Evolutionary conservation across 257 asterid genomes (phyloP).

Genomic region (Rubia yunnanensis): DNA sequence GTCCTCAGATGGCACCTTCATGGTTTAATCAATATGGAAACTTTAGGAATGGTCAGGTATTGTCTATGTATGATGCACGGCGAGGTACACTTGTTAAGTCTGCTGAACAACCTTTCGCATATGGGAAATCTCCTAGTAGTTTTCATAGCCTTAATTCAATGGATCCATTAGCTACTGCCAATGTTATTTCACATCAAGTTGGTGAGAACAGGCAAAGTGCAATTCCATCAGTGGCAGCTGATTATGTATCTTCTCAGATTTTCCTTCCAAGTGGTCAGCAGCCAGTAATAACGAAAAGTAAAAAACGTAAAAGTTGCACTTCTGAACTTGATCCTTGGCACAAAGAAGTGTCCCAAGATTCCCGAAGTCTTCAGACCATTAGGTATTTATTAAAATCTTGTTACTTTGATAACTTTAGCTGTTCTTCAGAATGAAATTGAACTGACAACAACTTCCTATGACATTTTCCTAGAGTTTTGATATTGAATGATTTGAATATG

Average conservation of each 20-base stretch:
- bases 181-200: slow-evolving; percentile 28
- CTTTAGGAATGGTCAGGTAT: slow-evolving; percentile 46
- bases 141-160: slow-evolving; percentile 30
- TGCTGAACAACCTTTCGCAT: slow-evolving; percentile 30
- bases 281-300: slow-evolving; percentile 29
- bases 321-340: slow-evolving; percentile 49
- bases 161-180: slow-evolving; percentile 31
- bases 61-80: slow-evolving; percentile 32
- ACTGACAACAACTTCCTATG: not conserved
- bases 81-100: slow-evolving; percentile 25
- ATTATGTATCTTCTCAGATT: slow-evolving; percentile 27
- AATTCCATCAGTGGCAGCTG: slow-evolving; percentile 25
- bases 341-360: slow-evolving; percentile 46
- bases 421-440: not conserved
- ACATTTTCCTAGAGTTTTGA: not conserved
- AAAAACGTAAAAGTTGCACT: slow-evolving; percentile 49
- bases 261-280: slow-evolving; percentile 20
- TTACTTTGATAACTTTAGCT: not conserved
- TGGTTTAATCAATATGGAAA: slow-evolving; percentile 68
- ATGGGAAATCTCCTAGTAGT: slow-evolving; percentile 35
- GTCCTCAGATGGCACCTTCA: slow-evolving; percentile 80
- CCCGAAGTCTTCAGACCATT: slow-evolving; percentile 27
- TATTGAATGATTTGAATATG: not conserved
- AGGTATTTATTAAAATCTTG: slow-evolving; percentile 31
- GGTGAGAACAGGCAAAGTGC: slow-evolving; percentile 22